Percentiles rank a stretch among this genome's conserved stretches.
Evolutionary conservation across 176 grass and related monocot genomes (phyloP).

Genomic region (Saccharum officinarum): DNA sequence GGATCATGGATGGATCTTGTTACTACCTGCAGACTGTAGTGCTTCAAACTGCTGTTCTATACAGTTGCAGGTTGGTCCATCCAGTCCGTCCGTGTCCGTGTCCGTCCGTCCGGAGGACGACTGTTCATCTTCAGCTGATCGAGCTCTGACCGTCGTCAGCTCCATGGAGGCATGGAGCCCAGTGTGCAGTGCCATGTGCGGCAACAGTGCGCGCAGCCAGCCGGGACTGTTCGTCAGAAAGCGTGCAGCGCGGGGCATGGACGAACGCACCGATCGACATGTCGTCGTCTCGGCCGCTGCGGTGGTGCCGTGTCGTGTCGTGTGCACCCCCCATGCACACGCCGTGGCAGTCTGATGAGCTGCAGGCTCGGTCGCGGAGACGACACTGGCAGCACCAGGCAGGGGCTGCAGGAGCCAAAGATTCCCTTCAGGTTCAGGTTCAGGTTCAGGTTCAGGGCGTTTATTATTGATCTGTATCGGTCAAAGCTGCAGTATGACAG

Average conservation of each 20-base stretch:
- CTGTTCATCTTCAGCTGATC: too few species aligned
- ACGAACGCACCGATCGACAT: too few species aligned
- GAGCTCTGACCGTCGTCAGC: too few species aligned
- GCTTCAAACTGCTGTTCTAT: neutral
- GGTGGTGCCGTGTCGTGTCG: neutral
- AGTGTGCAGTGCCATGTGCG: too few species aligned
- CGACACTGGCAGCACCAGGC: too few species aligned
- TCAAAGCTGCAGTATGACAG: neutral
- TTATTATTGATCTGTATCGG: neutral
- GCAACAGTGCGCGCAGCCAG: too few species aligned
- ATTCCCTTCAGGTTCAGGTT: conserved; percentile 23
- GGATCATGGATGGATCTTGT: neutral
- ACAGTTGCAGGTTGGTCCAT: neutral
- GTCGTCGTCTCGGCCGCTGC: neutral
- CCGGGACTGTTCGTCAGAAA: too few species aligned
- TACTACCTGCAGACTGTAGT: neutral
- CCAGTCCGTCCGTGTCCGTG: too few species aligned
- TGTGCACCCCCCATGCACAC: conserved; percentile 24
- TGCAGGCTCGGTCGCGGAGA: neutral
- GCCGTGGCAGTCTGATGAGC: too few species aligned
- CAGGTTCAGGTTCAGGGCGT: neutral
- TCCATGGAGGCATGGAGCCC: too few species aligned
- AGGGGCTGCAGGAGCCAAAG: conserved; percentile 11
- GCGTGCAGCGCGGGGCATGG: too few species aligned
- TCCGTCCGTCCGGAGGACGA: too few species aligned